Percentiles rank a stretch among this genome's conserved stretches.
These are phyloP conservation scores for Aechmea fasciata DNA, from an alignment of 176 grass and related monocot species.

Conservation along the genomic window DNA sequence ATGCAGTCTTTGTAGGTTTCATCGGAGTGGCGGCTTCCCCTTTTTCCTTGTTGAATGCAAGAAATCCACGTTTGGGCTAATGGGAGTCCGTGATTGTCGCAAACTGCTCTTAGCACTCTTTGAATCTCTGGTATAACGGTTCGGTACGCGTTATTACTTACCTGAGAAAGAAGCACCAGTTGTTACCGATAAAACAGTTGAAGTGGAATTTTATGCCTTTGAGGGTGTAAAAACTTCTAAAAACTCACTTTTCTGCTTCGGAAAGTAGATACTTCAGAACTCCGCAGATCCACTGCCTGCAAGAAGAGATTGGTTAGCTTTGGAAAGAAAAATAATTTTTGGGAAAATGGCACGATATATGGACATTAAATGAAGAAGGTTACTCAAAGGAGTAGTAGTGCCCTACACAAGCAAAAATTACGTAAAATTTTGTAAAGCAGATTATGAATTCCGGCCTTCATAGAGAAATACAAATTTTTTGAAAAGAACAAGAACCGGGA, in stretches of 20 bases:
- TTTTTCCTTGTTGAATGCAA: conserved; percentile 64
- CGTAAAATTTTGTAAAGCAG: too few relatives aligned
- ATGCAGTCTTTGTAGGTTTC: conserved; percentile 64
- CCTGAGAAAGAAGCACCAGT: conserved; percentile 37
- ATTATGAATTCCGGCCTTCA: too few relatives aligned
- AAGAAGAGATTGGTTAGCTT: background rate
- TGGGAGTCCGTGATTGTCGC: conserved; percentile 50
- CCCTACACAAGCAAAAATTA: too few relatives aligned
- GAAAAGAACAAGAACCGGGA: too few relatives aligned
- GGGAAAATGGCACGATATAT: too few relatives aligned
- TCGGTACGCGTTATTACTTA: conserved; percentile 44
- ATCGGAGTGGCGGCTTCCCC: conserved; percentile 56
- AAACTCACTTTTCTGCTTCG: conserved; percentile 43
- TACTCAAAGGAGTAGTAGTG: too few relatives aligned
- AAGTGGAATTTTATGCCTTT: background rate
- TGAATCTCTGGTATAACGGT: conserved; percentile 48
- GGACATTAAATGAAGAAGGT: too few relatives aligned
- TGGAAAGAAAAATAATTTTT: too few relatives aligned
- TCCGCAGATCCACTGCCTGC: conserved; percentile 85
- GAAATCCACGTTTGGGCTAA: conserved; percentile 92
- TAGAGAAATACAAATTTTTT: too few relatives aligned
- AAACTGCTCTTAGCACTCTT: conserved; percentile 55
- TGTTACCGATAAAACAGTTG: conserved; percentile 7
- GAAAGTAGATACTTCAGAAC: conserved; percentile 37
- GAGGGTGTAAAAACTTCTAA: background rate